Percentiles rank a stretch among this genome's conserved stretches.
These are phyloP conservation scores for Tetradesmus obliquus DNA, from an alignment of 139 green algal species.

Conservation along the genomic window DNA sequence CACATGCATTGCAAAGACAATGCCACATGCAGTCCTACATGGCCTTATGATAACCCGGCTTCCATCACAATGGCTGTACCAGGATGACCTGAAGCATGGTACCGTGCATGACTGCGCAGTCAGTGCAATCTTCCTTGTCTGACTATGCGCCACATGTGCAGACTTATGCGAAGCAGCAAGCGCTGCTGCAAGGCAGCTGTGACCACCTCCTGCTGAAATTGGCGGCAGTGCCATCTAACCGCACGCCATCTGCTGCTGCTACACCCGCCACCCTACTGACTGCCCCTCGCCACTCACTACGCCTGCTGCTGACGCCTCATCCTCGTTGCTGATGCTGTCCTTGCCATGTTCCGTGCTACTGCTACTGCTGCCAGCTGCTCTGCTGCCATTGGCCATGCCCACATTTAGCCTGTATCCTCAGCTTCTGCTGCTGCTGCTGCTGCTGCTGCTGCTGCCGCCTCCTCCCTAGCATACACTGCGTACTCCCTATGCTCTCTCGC, in stretches of 20 bases:
- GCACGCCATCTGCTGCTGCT: neutral
- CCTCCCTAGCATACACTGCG: slow-evolving; percentile 53
- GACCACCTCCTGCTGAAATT: neutral
- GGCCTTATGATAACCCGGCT: too few relatives aligned
- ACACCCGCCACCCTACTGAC: neutral
- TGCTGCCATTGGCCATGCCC: neutral
- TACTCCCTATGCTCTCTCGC: slow-evolving; percentile 60
- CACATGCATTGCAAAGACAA: too few relatives aligned
- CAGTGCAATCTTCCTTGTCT: too few relatives aligned
- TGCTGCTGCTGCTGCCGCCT: slow-evolving; percentile 13
- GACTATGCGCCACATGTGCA: too few relatives aligned
- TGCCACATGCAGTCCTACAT: too few relatives aligned
- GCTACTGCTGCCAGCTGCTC: neutral
- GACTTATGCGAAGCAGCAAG: too few relatives aligned
- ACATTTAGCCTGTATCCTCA: neutral
- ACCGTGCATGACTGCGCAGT: too few relatives aligned
- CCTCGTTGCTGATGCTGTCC: neutral
- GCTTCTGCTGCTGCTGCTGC: neutral
- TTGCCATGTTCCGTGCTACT: neutral
- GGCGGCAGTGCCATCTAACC: neutral
- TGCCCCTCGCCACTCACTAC: neutral
- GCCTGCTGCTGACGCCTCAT: neutral
- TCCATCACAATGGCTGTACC: too few relatives aligned
- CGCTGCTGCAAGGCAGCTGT: too few relatives aligned
- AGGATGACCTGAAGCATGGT: too few relatives aligned